These are phyloP conservation scores for Mycena rebaudengoi DNA, from an alignment of 768 basidiomycete genomes.

Conservation along the genomic window DNA sequence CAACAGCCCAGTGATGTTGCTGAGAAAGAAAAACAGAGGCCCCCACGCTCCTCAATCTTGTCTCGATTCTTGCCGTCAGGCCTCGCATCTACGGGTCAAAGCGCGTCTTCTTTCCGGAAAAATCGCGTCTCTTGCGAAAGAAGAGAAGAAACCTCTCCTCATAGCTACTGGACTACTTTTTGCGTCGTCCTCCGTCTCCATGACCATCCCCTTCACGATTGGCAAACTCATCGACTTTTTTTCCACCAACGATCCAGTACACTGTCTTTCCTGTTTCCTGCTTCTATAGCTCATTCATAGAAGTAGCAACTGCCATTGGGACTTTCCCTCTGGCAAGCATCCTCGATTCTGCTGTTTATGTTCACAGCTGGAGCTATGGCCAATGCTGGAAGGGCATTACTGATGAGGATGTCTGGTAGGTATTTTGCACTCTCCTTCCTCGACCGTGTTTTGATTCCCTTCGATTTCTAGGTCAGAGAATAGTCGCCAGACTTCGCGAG, in stretches of 20 bases:
- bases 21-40: conserved; percentile 4
- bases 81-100: conserved; percentile 33
- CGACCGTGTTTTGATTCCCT: not conserved
- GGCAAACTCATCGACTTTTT: conserved; percentile 97
- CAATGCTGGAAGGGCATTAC: conserved; percentile 82
- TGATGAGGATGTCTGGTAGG: conserved; percentile 87
- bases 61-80: conserved; percentile 36
- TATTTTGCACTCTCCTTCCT: conserved; percentile 1
- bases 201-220: conserved; percentile 93
- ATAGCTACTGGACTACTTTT: conserved; percentile 83
- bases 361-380: conserved; percentile 91
- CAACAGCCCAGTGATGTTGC: conserved; percentile 25
- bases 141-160: conserved; percentile 80
- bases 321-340: conserved; percentile 82
- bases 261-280: conserved; percentile 31
- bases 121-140: conserved; percentile 79
- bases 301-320: conserved; percentile 80
- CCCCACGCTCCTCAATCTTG: conserved; percentile 26
- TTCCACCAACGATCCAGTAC: conserved; percentile 72
- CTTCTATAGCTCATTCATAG: conserved; percentile 11
- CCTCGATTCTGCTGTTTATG: conserved; percentile 71
- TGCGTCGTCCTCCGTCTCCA: conserved; percentile 89
- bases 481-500: conserved; percentile 87
- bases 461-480: conserved; percentile 71
- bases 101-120: conserved; percentile 75